A percentile compares a stretch with the other conserved stretches of the same genome.
Evolutionary conservation across 306 rosid species (phyloP).

Genomic region (Prunus mira): DNA sequence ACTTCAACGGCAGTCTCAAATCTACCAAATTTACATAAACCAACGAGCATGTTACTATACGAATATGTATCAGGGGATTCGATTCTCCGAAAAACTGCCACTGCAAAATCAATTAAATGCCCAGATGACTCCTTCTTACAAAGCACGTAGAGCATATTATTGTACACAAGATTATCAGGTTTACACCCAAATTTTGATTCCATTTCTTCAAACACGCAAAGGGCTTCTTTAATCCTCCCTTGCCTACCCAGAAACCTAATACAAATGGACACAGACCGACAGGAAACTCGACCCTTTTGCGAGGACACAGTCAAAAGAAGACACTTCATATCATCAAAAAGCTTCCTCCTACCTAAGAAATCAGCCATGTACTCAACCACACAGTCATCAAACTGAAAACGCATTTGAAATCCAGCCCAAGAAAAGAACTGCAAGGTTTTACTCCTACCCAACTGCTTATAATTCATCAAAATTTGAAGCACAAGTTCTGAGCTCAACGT

Average conservation of each 20-base stretch:
- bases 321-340: constrained; percentile 71
- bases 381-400: constrained; percentile 46
- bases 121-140: constrained; percentile 62
- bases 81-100: constrained; percentile 43
- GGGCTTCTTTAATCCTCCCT: constrained; percentile 57
- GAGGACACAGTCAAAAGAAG: constrained; percentile 47
- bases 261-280: constrained; percentile 53
- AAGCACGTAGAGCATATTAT: constrained; percentile 66
- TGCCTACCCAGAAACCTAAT: constrained; percentile 72
- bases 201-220: constrained; percentile 63
- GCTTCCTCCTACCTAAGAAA: constrained; percentile 72
- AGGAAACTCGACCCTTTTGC: constrained; percentile 43
- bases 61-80: constrained; percentile 63
- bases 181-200: constrained; percentile 49
- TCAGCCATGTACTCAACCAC: constrained; percentile 73
- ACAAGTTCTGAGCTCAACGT: constrained; percentile 45
- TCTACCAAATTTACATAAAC: constrained; percentile 62
- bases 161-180: constrained; percentile 64
- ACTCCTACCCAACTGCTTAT: constrained; percentile 56
- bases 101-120: constrained; percentile 55
- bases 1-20: constrained; percentile 54
- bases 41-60: constrained; percentile 63
- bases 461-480: constrained; percentile 50
- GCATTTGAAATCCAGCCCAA: constrained; percentile 64
- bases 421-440: constrained; percentile 60